A percentile compares a stretch with the other conserved stretches of the same genome.
Conservation (phyloP, 805 yeast species). For the Metschnikowia lachancei region DNA sequence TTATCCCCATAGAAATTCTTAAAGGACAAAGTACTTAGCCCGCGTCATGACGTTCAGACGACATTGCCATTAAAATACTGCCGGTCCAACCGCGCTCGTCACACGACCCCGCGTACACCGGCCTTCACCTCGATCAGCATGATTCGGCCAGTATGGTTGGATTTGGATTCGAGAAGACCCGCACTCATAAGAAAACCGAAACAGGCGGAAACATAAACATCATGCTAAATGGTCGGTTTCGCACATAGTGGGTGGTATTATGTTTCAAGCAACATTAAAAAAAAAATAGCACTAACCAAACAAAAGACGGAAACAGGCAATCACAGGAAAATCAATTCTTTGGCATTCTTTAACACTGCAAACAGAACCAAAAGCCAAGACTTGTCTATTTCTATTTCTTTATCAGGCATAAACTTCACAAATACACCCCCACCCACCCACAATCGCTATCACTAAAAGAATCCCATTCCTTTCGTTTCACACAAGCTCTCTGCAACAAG, state of each 20-base stretch:
- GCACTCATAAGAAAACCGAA: conserved; percentile 10
- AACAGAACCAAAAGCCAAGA: neutral
- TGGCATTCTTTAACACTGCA: neutral
- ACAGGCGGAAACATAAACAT: conserved; percentile 14
- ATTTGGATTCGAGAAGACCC: conserved; percentile 1
- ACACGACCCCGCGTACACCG: conserved; percentile 4
- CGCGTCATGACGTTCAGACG: too few species aligned
- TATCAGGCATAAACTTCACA: conserved; percentile 2
- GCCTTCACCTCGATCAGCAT: neutral
- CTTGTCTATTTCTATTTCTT: neutral
- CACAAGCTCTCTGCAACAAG: neutral
- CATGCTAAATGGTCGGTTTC: conserved; percentile 1
- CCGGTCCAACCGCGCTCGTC: neutral
- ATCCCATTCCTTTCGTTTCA: neutral
- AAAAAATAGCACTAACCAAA: neutral
- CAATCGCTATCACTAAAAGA: neutral
- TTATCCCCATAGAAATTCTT: neutral
- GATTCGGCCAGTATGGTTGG: neutral
- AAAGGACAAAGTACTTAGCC: neutral
- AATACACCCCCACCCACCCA: conserved; percentile 5
- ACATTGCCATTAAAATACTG: too few species aligned
- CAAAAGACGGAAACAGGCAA: neutral
- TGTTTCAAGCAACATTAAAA: conserved; percentile 4
- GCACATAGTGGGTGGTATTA: conserved; percentile 7
- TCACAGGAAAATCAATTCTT: neutral